A percentile compares a stretch with the other conserved stretches of the same genome.
Evolutionary conservation across 371 early-diverging fungal genomes (phyloP).

Genomic region (Lichtheimia ornata): DNA sequence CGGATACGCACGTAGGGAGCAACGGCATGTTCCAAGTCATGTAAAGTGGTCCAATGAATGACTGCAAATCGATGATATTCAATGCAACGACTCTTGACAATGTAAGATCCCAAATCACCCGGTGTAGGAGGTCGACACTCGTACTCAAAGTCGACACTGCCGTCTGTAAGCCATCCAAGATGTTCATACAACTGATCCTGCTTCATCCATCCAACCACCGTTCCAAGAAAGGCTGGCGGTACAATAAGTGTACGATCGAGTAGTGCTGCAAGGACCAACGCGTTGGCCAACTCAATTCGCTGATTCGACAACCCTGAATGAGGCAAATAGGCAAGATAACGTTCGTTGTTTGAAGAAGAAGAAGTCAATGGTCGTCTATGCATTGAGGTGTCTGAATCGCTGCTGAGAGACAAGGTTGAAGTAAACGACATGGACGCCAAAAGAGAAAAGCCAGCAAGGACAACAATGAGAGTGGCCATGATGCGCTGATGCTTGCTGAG

Average conservation of each 20-base stretch:
- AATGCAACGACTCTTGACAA: constrained; percentile 24
- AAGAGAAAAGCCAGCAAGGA: neutral
- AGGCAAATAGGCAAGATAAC: constrained; percentile 56
- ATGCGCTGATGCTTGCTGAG: neutral
- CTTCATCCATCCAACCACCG: constrained; percentile 40
- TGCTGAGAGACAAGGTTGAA: neutral
- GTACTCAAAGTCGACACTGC: constrained; percentile 21
- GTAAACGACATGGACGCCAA: neutral
- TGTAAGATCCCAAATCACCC: constrained; percentile 19
- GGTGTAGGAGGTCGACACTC: constrained; percentile 26
- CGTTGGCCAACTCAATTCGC: constrained; percentile 59
- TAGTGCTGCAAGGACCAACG: constrained; percentile 48
- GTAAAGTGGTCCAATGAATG: constrained; percentile 37
- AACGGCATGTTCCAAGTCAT: constrained; percentile 23
- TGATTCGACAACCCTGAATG: constrained; percentile 64
- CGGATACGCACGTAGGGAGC: constrained; percentile 16
- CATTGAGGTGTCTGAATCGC: neutral
- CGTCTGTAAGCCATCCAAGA: constrained; percentile 35
- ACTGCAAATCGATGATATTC: constrained; percentile 33
- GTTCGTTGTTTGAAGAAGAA: neutral
- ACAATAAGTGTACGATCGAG: constrained; percentile 60
- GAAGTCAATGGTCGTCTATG: neutral
- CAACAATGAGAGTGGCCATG: neutral
- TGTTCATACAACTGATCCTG: constrained; percentile 19
- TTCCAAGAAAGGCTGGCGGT: constrained; percentile 54